Evolutionary conservation across 2,329 filamentous ascomycete species (phyloP).

Genomic region (Cladosporium sp.): DNA sequence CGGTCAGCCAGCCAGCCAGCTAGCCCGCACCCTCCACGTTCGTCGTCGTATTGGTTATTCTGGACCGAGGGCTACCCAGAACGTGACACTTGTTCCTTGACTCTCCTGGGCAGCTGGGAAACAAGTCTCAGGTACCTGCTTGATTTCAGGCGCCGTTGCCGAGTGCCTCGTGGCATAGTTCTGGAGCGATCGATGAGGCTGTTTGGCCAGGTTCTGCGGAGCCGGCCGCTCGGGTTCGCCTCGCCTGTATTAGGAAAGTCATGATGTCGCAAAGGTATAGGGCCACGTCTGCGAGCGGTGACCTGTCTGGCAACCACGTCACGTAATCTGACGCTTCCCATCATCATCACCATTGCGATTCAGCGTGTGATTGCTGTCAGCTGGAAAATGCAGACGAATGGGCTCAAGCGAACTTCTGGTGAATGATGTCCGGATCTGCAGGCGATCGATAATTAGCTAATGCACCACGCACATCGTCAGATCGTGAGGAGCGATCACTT

Average conservation of each 20-base stretch:
- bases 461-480: slow-evolving; percentile 8
- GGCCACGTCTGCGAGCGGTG: background rate
- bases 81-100: slow-evolving; percentile 11
- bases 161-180: slow-evolving; percentile 19
- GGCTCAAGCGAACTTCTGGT: slow-evolving; percentile 84
- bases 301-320: slow-evolving; percentile 2
- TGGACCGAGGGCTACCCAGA: slow-evolving; percentile 1
- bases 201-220: slow-evolving; percentile 16
- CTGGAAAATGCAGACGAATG: slow-evolving; percentile 1
- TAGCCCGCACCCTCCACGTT: background rate
- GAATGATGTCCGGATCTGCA: slow-evolving; percentile 86
- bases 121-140: background rate
- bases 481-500: slow-evolving; percentile 26
- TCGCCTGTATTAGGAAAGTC: background rate
- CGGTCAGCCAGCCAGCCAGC: background rate
- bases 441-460: slow-evolving; percentile 20
- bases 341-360: background rate
- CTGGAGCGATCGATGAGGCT: slow-evolving; percentile 13
- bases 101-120: background rate
- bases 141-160: background rate
- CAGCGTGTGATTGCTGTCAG: slow-evolving; percentile 23
- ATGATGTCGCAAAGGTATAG: slow-evolving; percentile 10
- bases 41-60: background rate
- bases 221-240: slow-evolving; percentile 15
- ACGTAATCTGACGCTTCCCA: background rate